Evolutionary conservation across 352 stramenopile genomes (phyloP), one percentile per base, ranked within the genome.

Genomic region (Saprolegnia parasitica): DNA sequence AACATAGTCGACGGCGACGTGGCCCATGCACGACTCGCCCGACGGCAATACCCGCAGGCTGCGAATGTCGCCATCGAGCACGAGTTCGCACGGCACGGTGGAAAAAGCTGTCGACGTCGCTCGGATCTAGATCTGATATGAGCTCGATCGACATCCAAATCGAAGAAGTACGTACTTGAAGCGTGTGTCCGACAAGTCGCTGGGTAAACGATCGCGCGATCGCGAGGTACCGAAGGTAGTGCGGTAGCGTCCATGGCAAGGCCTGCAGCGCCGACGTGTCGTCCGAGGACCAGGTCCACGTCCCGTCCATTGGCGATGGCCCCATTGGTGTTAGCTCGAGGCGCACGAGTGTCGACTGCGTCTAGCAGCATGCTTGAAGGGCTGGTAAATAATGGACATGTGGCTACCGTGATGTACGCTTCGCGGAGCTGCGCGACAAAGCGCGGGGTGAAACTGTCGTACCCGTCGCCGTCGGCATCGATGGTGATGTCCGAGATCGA

Each of bases 341-440:
- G 13, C 13, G 11, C 13, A n/a, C 11, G 3, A n/a, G 42, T 8
- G 42, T 15, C 42, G 42, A n/a, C 42, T 49, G 13, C 42, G 42
- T 49, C 42, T 49, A 49, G 42, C 42, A 49, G 42, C 42, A n/a
- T 49, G 2, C 29, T n/a, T n/a, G n/a, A 35, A 39, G 29, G 55
- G 5, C 21, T 0, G 20, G 4, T 1, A 15, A 29, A 45, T 40
- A 26, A 49, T 40, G 10, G 23, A 20, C 1, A 65, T 32, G 42
- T 49, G 11, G 13, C 13, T 61, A 70, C 63, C 26, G 39, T 46
- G 61, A 70, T 70, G 26, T 49, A 70, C 49, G 47, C 55, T 26
- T 70, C 63, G 8, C 63, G 63, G 21, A 70, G 18, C 39, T 70
- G 63, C 13, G 63, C 63, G 8, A 70, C 37, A 62, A 70, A 70